Evolutionary conservation across 2,329 filamentous ascomycete genomes (phyloP), one percentile per base, ranked within the genome.

Genomic region (Aspergillus fischeri): DNA sequence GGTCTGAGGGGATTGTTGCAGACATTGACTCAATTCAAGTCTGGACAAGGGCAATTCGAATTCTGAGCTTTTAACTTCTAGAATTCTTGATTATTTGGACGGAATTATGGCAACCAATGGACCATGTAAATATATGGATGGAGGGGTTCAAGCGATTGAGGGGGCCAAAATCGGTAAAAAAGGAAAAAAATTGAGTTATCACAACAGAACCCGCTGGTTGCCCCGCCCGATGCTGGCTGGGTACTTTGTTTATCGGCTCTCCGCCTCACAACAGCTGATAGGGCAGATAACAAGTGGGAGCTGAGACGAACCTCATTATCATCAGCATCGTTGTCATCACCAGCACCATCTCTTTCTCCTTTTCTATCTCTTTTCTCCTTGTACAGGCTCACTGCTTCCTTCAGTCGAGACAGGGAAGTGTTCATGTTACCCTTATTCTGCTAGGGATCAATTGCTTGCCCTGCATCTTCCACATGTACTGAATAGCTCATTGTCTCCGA

Each of bases 11-110:
- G 21, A 65, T 63, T 11, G 68, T 61, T 42, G 71, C 68, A n/a
- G 70, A 71, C 70, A 72, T 73, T 41, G 55, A 28, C 56, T 50
- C 38, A 41, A 55, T 54, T 56, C 54, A 50, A 51, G 54, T 56
- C 50, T 28, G 51, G 28, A 17, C n/a, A 49, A 35, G 4, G 32
- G 11, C 11, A 35, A 35, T 35, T 38, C 14, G 3, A 17, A 17
- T 38, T 6, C 5, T 7, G 32, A 3, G 6, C 5, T 38, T 14
- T 6, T 17, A 38, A 38, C 17, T 35, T 14, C 2, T 17, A 7
- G 32, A 14, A 17, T 38, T 38, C 14, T 17, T 17, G 32, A 38
- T 6, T 38, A 21, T 21, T 44, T 20, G 4, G 8, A 11, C 10
- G 8, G 10, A 17, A 50, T 20, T 11, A 21, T 20, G 25, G 17